These are phyloP conservation scores for Exophiala sp. DNA, from an alignment of 2,329 filamentous ascomycete species.

Conservation along the genomic window DNA sequence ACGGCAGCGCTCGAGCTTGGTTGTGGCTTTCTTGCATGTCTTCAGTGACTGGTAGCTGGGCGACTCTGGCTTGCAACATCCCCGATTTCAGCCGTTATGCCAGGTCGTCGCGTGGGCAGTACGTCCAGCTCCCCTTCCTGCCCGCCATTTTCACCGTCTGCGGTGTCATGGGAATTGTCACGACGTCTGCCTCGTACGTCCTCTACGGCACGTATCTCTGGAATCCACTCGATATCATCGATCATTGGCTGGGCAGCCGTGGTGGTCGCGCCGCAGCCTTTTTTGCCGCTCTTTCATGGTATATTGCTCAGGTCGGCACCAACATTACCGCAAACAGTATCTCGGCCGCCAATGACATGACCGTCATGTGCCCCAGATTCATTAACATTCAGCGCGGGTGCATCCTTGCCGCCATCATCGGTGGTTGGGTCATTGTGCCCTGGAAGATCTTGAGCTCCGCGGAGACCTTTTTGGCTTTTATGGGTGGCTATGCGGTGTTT, in stretches of 20 bases:
- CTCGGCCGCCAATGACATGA: slow-evolving; percentile 53
- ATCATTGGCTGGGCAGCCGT: slow-evolving; percentile 31
- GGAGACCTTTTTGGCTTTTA: slow-evolving; percentile 39
- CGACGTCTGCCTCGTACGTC: slow-evolving; percentile 47
- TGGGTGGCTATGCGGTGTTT: slow-evolving; percentile 34
- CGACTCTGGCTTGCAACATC: slow-evolving; percentile 47
- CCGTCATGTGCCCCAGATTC: slow-evolving; percentile 50
- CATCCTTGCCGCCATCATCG: slow-evolving; percentile 37
- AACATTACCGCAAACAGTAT: slow-evolving; percentile 54
- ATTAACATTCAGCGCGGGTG: slow-evolving; percentile 51
- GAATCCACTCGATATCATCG: slow-evolving; percentile 43
- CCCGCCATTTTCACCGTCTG: slow-evolving; percentile 49
- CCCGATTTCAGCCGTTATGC: slow-evolving; percentile 52
- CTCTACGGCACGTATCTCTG: slow-evolving; percentile 38
- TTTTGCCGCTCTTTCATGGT: slow-evolving; percentile 53
- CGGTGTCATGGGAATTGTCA: slow-evolving; percentile 55
- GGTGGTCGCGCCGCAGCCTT: slow-evolving; percentile 42
- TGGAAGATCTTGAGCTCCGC: slow-evolving; percentile 47
- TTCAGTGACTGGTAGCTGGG: slow-evolving; percentile 31
- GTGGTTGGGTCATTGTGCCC: slow-evolving; percentile 43
- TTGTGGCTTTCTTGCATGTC: slow-evolving; percentile 25
- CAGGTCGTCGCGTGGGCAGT: slow-evolving; percentile 36
- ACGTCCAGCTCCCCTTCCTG: slow-evolving; percentile 44
- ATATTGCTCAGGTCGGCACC: slow-evolving; percentile 53
- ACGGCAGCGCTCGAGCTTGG: slow-evolving; percentile 53